Evolutionary conservation across 2,329 filamentous ascomycete species (phyloP), one percentile per base, ranked within the genome.

Genomic region (Ophiostoma fasciatum): DNA sequence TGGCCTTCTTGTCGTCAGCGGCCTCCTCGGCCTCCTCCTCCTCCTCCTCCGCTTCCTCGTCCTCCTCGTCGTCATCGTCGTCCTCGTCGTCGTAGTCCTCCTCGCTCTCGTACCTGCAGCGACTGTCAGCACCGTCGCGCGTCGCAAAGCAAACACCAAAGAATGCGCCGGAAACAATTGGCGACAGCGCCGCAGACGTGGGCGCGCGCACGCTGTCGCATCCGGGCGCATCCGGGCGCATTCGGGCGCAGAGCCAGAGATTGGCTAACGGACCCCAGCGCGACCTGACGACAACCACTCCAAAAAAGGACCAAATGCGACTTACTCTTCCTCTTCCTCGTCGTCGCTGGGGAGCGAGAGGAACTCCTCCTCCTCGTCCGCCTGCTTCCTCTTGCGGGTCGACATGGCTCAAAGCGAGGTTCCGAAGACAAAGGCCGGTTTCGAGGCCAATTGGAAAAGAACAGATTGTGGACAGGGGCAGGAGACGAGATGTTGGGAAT

Each of bases 321-420:
- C 65, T 61, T 61, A 69, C 66, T 68, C 66, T 50, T 68, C 63
- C 50, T 68, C 65, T 48, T 68, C 64, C 29, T 59, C 63, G 32
- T 61, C 60, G 32, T 60, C 64, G 41, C 66, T 65, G 36, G 66
- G 65, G 37, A 70, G 62, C 42, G 65, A 66, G 42, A 70, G 61
- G 23, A 70, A 63, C 55, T 68, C 64, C 50, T 66, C 62, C 45
- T 66, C 63, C 49, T 66, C 62, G 44, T 66, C 62, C 18, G 61
- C 62, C 47, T 64, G 61, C 59, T 65, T 66, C 59, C 64, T 64
- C 63, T 69, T 69, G 49, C 65, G 64, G 48, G 58, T 53, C 40
- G 62, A 60, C 62, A 67, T 67, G n/a, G n/a, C n/a, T n/a, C n/a
- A n/a, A n/a, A n/a, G n/a, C n/a, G n/a, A n/a, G n/a, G n/a, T n/a